Base-by-base conservation (phyloP, 805 yeast species). In the Candida yuanshanica region DNA sequence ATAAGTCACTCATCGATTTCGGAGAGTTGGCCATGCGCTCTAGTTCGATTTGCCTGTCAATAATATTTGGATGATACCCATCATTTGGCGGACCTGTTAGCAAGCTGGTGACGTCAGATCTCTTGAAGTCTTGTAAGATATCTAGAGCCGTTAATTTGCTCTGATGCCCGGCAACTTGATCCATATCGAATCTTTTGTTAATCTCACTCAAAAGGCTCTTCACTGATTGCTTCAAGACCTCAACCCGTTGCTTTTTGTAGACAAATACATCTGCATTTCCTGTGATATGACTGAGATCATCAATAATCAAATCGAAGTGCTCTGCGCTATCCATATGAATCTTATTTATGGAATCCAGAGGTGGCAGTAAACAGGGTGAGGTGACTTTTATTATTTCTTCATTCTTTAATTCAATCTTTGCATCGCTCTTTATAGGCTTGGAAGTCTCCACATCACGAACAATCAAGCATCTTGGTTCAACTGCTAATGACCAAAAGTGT, bases 401-500 rank as follows among this genome's bases (percentile, higher is more conserved):
- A 51, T 69, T 55, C 22, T 63, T 63, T 43, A 70, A 37, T 6
- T 47, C 45, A 31, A 64, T 32, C 33, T 61, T 43, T 59, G 72
- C 50, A 36, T 66, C 52, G 59, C 77, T 31, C 63, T 74, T 70
- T 13, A 77, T 67, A 0, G 88, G 81, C 31, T 65, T 69, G 5
- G 69, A 74, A 0, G 82, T 72, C 17, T 73, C 75, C 8, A 83
- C 79, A 56, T 89, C 88, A 42, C 93, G 70, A 1, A 83, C 72
- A 5, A 85, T 74, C n/a, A 93, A 63, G 57, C 96, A 88, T 43
- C 96, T 66, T 3, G 83, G 83, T 49, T 82, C 89, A 5, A 83
- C 82, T 0, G 95, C 76, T 45, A 93, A 63, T 1, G 89, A 83
- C 97, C 98, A 93, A 48, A 93, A 82, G 59, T 89, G 95, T 33